These are phyloP conservation scores for Yarrowia galli DNA, from an alignment of 1,139 yeast species.

Conservation along the genomic window DNA sequence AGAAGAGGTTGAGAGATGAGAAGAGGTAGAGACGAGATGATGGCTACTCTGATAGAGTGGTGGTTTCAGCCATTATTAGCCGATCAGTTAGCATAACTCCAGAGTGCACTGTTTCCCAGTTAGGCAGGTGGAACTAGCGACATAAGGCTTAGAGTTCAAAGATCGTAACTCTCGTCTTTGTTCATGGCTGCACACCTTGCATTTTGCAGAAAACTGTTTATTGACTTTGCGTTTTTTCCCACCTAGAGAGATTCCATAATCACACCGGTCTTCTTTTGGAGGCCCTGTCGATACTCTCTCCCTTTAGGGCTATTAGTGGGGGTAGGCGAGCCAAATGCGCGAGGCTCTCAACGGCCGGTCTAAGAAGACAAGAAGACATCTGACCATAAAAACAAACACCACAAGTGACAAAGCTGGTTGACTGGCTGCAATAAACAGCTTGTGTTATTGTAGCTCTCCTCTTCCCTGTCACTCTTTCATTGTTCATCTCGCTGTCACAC, in stretches of 20 bases:
- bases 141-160: background rate
- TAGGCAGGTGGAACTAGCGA: constrained; percentile 7
- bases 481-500: background rate
- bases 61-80: constrained; percentile 17
- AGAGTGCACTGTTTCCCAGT: constrained; percentile 16
- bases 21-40: background rate
- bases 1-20: background rate
- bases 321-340: background rate
- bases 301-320: background rate
- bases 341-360: background rate
- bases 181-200: constrained; percentile 11
- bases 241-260: background rate
- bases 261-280: background rate
- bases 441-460: background rate
- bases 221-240: background rate
- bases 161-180: constrained; percentile 26
- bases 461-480: background rate
- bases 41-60: background rate
- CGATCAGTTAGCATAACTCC: constrained; percentile 15
- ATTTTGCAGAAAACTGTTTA: background rate
- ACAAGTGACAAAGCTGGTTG: too few relatives aligned
- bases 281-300: constrained; percentile 2
- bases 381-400: background rate
- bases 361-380: background rate
- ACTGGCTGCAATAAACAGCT: too few relatives aligned